These are phyloP conservation scores for Globisporangium spinosum DNA, from an alignment of 352 stramenopile species.

Conservation along the genomic window DNA sequence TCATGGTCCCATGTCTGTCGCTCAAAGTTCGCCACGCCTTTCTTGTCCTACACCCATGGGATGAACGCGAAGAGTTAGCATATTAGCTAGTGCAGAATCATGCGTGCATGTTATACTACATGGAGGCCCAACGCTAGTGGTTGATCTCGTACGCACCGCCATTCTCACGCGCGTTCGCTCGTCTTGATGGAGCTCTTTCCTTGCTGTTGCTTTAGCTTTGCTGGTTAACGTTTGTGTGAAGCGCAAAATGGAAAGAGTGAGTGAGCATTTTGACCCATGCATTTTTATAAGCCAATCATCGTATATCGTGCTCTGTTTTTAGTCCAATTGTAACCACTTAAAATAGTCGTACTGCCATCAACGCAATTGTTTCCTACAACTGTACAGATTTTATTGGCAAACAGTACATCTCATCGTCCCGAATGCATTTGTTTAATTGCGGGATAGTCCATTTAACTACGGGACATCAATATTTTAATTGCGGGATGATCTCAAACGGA, in stretches of 20 bases:
- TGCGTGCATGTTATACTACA: neutral
- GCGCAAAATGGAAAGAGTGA: neutral
- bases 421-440: neutral
- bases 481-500: constrained; percentile 14
- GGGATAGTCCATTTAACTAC: neutral
- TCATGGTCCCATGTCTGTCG: constrained; percentile 81
- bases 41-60: constrained; percentile 35
- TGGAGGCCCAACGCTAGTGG: neutral
- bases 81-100: neutral
- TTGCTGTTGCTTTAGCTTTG: neutral
- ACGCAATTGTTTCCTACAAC: neutral
- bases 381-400: neutral
- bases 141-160: constrained; percentile 12
- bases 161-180: constrained; percentile 4
- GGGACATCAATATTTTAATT: neutral
- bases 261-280: neutral
- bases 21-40: constrained; percentile 78
- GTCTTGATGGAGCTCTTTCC: neutral
- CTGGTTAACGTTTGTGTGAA: neutral
- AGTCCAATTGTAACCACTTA: neutral
- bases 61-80: neutral
- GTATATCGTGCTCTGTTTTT: neutral
- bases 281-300: neutral
- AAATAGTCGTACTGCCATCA: neutral
- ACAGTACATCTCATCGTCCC: neutral